Evolutionary conservation across 1,284 basidiomycete species (phyloP).

Genomic region (Paramarasmius palmivorus): DNA sequence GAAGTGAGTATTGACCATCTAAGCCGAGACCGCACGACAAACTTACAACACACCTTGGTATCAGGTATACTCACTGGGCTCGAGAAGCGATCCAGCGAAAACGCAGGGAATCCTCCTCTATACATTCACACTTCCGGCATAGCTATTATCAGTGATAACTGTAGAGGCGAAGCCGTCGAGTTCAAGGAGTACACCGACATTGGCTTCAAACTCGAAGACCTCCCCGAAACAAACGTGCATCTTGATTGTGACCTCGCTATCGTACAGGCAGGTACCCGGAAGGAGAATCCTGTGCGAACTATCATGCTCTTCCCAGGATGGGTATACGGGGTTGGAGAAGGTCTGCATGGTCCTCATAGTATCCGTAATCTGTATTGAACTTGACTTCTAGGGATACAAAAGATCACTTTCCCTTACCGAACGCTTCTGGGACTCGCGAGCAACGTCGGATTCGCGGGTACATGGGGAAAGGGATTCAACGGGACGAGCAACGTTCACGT

Average conservation of each 20-base stretch:
- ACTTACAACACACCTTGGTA: not conserved
- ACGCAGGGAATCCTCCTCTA: constrained; percentile 37
- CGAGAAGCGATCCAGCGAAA: constrained; percentile 32
- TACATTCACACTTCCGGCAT: constrained; percentile 43
- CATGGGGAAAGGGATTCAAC: constrained; percentile 40
- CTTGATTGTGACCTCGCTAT: constrained; percentile 38
- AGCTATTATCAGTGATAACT: constrained; percentile 39
- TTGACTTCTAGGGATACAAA: constrained; percentile 29
- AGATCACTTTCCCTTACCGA: constrained; percentile 32
- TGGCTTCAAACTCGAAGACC: constrained; percentile 31
- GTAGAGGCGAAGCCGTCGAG: constrained; percentile 34
- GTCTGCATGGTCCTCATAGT: constrained; percentile 19
- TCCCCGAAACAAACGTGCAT: constrained; percentile 32
- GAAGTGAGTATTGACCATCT: constrained; percentile 28
- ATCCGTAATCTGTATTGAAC: no score
- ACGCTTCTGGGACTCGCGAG: constrained; percentile 32
- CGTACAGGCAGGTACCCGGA: constrained; percentile 37
- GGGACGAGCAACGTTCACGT: constrained; percentile 39
- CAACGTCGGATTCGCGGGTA: constrained; percentile 32
- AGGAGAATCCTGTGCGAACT: constrained; percentile 41
- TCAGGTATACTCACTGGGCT: constrained; percentile 40
- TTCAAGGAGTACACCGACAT: constrained; percentile 36
- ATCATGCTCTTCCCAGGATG: constrained; percentile 38
- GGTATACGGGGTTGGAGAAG: constrained; percentile 42
- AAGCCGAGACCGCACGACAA: not conserved